Evolutionary conservation across 2,329 filamentous ascomycete genomes (phyloP).

Genomic region (Clarireedia hainanense): DNA sequence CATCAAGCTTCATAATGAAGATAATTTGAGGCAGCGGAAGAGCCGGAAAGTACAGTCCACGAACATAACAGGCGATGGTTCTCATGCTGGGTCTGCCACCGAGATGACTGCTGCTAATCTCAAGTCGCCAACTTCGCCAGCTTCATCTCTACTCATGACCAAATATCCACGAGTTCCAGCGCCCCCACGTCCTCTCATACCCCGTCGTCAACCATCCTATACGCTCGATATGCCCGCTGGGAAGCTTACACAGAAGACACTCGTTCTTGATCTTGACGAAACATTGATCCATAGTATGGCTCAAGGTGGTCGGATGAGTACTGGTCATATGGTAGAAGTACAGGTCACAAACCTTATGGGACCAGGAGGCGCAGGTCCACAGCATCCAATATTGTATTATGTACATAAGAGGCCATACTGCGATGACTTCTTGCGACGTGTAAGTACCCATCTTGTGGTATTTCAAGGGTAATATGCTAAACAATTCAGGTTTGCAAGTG

Average conservation of each 20-base stretch:
- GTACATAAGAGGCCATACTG: conserved; percentile 97
- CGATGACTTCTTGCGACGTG: conserved; percentile 88
- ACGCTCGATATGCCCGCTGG: conserved; percentile 46
- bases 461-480: conserved; percentile 14
- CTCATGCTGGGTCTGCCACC: conserved; percentile 27
- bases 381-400: conserved; percentile 96
- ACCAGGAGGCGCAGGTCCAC: conserved; percentile 65
- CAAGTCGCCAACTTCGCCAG: conserved; percentile 87
- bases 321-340: conserved; percentile 98
- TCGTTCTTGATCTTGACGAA: conserved; percentile 93
- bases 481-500: conserved; percentile 72
- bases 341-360: conserved; percentile 69
- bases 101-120: conserved; percentile 64
- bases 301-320: conserved; percentile 90
- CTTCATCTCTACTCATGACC: conserved; percentile 55
- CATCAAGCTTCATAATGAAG: conserved; percentile 82
- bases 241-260: conserved; percentile 70
- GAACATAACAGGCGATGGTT: conserved; percentile 35
- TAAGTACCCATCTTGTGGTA: conserved; percentile 32
- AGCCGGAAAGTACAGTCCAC: conserved; percentile 51
- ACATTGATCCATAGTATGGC: conserved; percentile 97
- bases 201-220: conserved; percentile 83
- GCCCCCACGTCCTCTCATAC: conserved; percentile 83
- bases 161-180: conserved; percentile 86
- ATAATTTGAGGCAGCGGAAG: conserved; percentile 65